Evolutionary conservation across 805 yeast genomes (phyloP).

Genomic region (Ogataea glucozyma): DNA sequence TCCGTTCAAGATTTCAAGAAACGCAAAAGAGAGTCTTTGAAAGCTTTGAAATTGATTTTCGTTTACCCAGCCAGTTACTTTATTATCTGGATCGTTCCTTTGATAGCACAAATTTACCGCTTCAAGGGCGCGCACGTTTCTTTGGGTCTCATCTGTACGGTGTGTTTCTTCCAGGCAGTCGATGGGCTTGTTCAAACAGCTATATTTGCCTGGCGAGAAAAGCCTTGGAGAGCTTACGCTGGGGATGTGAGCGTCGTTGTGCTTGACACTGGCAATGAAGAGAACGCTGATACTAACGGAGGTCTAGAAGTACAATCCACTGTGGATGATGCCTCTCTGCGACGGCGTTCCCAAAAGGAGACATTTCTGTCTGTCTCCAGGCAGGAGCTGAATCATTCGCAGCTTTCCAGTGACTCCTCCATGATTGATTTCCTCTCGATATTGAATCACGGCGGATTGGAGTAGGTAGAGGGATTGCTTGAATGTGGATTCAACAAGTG

Average conservation of each 20-base stretch:
- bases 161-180: conserved; percentile 20
- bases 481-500: too few species aligned
- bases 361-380: background rate
- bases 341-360: background rate
- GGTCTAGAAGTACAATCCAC: too few species aligned
- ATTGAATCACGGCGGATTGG: conserved; percentile 3
- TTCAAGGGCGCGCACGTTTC: conserved; percentile 12
- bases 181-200: conserved; percentile 23
- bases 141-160: conserved; percentile 9
- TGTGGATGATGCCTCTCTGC: too few species aligned
- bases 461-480: too few species aligned
- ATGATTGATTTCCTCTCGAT: conserved; percentile 1
- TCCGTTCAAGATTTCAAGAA: conserved; percentile 22
- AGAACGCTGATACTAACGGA: background rate
- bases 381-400: background rate
- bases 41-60: conserved; percentile 19
- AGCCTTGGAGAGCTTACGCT: conserved; percentile 23
- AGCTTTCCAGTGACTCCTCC: background rate
- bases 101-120: conserved; percentile 19
- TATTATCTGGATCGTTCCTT: conserved; percentile 20
- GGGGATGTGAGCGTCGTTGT: background rate
- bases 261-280: background rate
- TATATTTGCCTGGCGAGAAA: conserved; percentile 22
- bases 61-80: conserved; percentile 22
- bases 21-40: conserved; percentile 21